These are phyloP conservation scores for Tuber umbilicatum DNA, from an alignment of 495 filamentous ascomycete species.

Conservation along the genomic window DNA sequence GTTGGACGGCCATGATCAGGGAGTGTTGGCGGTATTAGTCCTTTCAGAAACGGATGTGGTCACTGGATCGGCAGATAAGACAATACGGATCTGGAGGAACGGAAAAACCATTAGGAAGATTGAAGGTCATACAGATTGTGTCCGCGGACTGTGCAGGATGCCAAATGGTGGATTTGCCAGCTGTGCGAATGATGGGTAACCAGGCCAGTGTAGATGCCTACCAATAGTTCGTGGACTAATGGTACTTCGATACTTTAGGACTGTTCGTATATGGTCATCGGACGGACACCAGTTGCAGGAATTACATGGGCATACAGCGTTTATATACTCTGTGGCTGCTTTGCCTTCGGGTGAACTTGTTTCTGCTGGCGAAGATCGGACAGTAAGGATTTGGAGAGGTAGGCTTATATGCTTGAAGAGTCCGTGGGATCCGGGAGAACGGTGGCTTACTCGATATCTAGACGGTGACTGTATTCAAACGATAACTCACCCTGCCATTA, in stretches of 20 bases:
- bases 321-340: slow-evolving; percentile 79
- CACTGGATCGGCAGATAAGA: slow-evolving; percentile 85
- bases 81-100: slow-evolving; percentile 73
- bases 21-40: slow-evolving; percentile 84
- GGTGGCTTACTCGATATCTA: slow-evolving; percentile 10
- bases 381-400: slow-evolving; percentile 78
- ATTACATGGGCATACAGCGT: slow-evolving; percentile 83
- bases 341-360: slow-evolving; percentile 80
- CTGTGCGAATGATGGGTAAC: slow-evolving; percentile 41
- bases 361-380: slow-evolving; percentile 89
- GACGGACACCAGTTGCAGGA: slow-evolving; percentile 65
- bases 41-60: slow-evolving; percentile 73
- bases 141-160: slow-evolving; percentile 77
- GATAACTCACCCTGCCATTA: slow-evolving; percentile 95
- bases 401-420: slow-evolving; percentile 25
- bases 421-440: not conserved
- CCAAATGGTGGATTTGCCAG: slow-evolving; percentile 51
- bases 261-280: slow-evolving; percentile 73
- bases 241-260: slow-evolving; percentile 17
- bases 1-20: slow-evolving; percentile 68
- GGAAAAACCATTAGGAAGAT: slow-evolving; percentile 62
- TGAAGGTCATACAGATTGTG: slow-evolving; percentile 66
- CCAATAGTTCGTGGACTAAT: slow-evolving; percentile 17
- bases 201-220: not conserved
- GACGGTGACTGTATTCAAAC: slow-evolving; percentile 72